Base-by-base conservation (phyloP, 2,329 filamentous ascomycete genomes). In the Penicillium freii region DNA sequence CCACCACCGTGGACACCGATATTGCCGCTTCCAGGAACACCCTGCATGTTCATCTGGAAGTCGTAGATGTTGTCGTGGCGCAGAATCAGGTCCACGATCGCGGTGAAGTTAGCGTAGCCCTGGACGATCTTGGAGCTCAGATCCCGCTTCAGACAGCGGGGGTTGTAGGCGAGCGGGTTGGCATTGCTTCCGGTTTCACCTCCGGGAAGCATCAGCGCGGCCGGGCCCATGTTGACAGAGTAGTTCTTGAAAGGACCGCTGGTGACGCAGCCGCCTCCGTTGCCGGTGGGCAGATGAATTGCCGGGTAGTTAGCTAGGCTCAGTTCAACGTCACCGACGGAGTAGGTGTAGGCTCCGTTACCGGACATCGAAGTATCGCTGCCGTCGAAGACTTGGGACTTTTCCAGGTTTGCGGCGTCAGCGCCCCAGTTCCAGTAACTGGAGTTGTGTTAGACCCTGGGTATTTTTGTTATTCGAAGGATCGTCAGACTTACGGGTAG, bases 371-470 rank as follows among this genome's bases (percentile, higher is more conserved):
- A 79, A 8, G 70, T 72, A 1, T 73, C 75, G 52, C 74, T 79
- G n/a, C 81, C 81, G 59, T 83, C 79, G 58, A 81, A 82, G 52
- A 82, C 68, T 11, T 79, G 71, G 1, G 78, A 81, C 60, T 67
- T 74, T 40, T 71, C 62, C 45, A 77, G 66, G n/a, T 69, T 66
- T 10, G 61, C 57, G 33, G 73, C 71, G 45, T 73, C 76, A 23
- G 73, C 69, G 5, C 71, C 64, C 78, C 79, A 82, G 66, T 81
- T 74, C 76, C 78, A 80, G 65, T 82, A 82, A 21, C 39, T 29
- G 38, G 6, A 4, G 4, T 31, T 34, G 19, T n/a, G 25, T 48
- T 52, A 53, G 51, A 6, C 1, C 10, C 36, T 52, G 10, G 39
- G 19, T 2, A 5, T 7, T 23, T 34, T 38, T 11, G 2, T 38